A percentile compares a stretch with the other conserved stretches of the same genome.
phyloP scores from a whole-genome alignment of 2,329 filamentous ascomycete genomes.

The Pseudovirgaria hyperparasitica region DNA sequence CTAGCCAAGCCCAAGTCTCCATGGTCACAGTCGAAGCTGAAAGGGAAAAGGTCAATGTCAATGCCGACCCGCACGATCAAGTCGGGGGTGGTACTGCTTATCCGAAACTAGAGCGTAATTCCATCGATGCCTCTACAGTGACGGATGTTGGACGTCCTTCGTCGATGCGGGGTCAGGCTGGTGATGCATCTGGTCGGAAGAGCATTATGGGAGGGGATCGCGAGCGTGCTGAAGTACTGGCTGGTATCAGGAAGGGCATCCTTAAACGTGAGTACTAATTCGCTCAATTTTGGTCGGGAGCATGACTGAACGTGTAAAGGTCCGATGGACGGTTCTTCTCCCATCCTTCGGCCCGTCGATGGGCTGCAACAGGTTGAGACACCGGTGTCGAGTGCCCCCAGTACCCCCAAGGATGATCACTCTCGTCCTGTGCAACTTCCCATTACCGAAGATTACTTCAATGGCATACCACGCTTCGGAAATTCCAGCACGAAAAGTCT shows the following conservation, averaged over 20 bases:
- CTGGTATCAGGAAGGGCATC: slow-evolving; percentile 89
- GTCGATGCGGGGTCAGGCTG: slow-evolving; percentile 3
- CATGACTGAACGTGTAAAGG: slow-evolving; percentile 21
- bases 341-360: slow-evolving; percentile 52
- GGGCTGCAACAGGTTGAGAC: slow-evolving; percentile 56
- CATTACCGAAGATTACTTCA: slow-evolving; percentile 83
- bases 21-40: slow-evolving; percentile 96
- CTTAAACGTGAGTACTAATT: slow-evolving; percentile 60
- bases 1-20: slow-evolving; percentile 72
- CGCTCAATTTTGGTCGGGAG: neutral
- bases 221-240: slow-evolving; percentile 82
- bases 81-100: slow-evolving; percentile 64
- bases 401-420: slow-evolving; percentile 71
- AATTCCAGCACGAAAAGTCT: slow-evolving; percentile 67
- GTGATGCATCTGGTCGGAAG: slow-evolving; percentile 51
- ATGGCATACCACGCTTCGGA: slow-evolving; percentile 56
- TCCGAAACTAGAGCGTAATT: slow-evolving; percentile 73
- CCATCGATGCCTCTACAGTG: slow-evolving; percentile 49
- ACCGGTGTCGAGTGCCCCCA: slow-evolving; percentile 73
- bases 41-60: slow-evolving; percentile 69
- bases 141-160: slow-evolving; percentile 27
- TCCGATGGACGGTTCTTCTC: slow-evolving; percentile 58
- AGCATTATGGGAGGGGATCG: slow-evolving; percentile 85
- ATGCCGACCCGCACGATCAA: slow-evolving; percentile 53
- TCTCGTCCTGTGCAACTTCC: slow-evolving; percentile 49